These are phyloP conservation scores for Echeveria elegans DNA, from an alignment of 164 flowering plant species.

Conservation along the genomic window DNA sequence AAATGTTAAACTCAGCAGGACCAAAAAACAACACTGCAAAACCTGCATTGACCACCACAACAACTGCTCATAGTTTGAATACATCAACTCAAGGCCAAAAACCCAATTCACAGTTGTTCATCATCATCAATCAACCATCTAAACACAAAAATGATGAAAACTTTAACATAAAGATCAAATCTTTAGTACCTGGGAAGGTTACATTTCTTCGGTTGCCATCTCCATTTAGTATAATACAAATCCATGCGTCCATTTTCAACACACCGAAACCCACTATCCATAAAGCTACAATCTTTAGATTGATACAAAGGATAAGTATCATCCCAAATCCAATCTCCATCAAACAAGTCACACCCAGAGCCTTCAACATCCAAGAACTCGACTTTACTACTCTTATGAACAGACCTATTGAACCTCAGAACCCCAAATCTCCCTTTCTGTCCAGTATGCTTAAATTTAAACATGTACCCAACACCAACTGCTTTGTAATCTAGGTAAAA, in stretches of 20 bases:
- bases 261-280: background rate
- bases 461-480: too few species aligned
- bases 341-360: background rate
- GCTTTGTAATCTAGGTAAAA: slow-evolving; percentile 11
- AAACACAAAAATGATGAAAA: background rate
- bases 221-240: background rate
- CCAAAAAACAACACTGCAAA: too few species aligned
- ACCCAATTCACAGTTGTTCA: too few species aligned
- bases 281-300: background rate
- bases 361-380: background rate
- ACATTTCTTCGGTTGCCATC: background rate
- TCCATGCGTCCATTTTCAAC: background rate
- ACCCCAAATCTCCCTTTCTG: too few species aligned
- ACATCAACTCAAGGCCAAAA: too few species aligned
- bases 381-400: background rate
- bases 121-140: too few species aligned
- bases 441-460: too few species aligned
- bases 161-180: background rate
- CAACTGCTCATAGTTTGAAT: too few species aligned
- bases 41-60: too few species aligned
- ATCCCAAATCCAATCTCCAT: background rate
- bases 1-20: too few species aligned
- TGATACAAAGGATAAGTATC: slow-evolving; percentile 4
- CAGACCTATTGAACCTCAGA: background rate
- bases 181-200: background rate